Evolutionary conservation across 352 stramenopile species (phyloP).

Genomic region (Phytopythium mirpurense): DNA sequence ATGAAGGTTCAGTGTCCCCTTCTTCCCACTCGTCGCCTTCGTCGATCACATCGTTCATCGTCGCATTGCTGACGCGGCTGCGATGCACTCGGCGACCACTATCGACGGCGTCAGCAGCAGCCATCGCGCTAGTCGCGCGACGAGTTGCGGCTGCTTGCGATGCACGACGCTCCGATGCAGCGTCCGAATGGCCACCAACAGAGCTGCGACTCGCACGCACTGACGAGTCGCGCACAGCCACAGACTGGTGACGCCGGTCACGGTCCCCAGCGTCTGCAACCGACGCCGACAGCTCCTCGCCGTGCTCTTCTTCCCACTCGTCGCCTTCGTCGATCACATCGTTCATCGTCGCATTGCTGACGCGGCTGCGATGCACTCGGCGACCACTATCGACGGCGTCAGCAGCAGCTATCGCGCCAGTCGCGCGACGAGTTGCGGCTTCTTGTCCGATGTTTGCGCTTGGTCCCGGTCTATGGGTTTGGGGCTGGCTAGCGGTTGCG

Average conservation of each 20-base stretch:
- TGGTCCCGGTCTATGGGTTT: no score
- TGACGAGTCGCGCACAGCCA: background rate
- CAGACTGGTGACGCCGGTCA: background rate
- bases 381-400: background rate
- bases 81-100: background rate
- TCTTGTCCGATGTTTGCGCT: background rate
- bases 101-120: background rate
- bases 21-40: conserved; percentile 3
- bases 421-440: background rate
- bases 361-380: background rate
- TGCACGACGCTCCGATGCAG: no score
- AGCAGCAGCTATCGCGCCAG: background rate
- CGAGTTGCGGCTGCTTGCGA: background rate
- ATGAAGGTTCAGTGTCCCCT: no score
- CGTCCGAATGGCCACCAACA: no score
- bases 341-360: background rate
- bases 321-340: background rate
- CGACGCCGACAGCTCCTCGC: background rate
- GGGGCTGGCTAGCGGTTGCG: background rate
- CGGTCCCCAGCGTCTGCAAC: background rate
- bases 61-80: background rate
- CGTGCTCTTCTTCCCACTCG: conserved; percentile 1
- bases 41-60: background rate
- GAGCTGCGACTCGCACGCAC: no score
- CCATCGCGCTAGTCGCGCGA: background rate